These are phyloP conservation scores for Phytophthora ohioensis DNA, from an alignment of 352 stramenopile species.

Conservation along the genomic window DNA sequence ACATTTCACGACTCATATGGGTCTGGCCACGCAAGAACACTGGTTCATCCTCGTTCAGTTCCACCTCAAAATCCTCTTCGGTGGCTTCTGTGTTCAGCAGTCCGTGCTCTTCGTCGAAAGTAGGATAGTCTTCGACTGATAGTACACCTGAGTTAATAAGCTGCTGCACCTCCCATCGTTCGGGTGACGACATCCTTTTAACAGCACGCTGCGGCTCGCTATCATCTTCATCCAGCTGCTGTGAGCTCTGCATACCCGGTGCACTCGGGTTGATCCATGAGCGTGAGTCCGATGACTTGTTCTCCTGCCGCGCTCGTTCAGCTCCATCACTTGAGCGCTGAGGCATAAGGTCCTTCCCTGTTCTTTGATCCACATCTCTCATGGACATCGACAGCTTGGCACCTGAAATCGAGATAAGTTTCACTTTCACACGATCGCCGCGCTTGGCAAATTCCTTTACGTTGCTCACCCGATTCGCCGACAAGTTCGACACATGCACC, in stretches of 20 bases:
- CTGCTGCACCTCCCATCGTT: constrained; percentile 98
- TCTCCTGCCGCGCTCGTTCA: constrained; percentile 61
- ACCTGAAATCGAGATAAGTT: constrained; percentile 94
- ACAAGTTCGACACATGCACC: constrained; percentile 96
- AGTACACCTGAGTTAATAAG: constrained; percentile 98
- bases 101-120: constrained; percentile 95
- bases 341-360: constrained; percentile 95
- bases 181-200: constrained; percentile 95
- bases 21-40: constrained; percentile 97
- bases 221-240: constrained; percentile 74
- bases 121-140: constrained; percentile 98
- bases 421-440: constrained; percentile 96
- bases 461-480: constrained; percentile 85
- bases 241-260: constrained; percentile 78
- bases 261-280: constrained; percentile 90
- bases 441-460: constrained; percentile 89
- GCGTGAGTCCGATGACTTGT: constrained; percentile 57
- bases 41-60: constrained; percentile 97
- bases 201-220: constrained; percentile 72
- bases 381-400: constrained; percentile 95
- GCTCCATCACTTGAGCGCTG: constrained; percentile 80
- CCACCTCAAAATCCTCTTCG: constrained; percentile 93
- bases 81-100: constrained; percentile 85
- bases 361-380: constrained; percentile 97
- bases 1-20: constrained; percentile 90